Conservation (phyloP, 2,329 filamentous ascomycete species). For the Triangularia setosa region DNA sequence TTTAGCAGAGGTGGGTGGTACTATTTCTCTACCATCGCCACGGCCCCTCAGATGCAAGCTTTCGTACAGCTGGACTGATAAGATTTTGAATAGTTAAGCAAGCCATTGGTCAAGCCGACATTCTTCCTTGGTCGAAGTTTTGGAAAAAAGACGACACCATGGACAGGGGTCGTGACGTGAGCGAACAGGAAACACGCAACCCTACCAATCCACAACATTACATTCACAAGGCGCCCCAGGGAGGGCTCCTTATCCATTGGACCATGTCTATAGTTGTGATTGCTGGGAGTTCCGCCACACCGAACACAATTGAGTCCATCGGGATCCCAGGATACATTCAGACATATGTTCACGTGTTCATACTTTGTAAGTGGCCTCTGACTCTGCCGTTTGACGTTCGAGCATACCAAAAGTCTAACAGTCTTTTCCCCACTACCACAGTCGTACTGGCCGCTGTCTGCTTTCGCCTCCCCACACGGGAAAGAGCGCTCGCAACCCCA, state of each 20-base stretch:
- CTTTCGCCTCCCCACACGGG: neutral
- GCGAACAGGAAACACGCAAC: neutral
- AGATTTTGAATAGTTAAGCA: neutral
- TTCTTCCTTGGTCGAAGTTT: neutral
- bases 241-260: slow-evolving; percentile 1
- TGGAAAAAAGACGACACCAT: neutral
- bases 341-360: neutral
- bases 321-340: neutral
- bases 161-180: neutral
- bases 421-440: neutral
- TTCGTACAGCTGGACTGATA: neutral
- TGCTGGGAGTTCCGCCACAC: neutral
- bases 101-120: slow-evolving; percentile 1
- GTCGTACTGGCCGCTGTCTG: neutral
- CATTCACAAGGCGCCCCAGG: slow-evolving; percentile 1
- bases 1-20: neutral
- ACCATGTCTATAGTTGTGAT: neutral
- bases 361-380: neutral
- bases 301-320: neutral
- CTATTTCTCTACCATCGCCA: neutral
- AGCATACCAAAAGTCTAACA: no score
- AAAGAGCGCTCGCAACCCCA: neutral
- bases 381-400: no score
- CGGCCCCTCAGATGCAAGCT: neutral
- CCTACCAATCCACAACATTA: neutral